Evolutionary conservation across 2,329 filamentous ascomycete species (phyloP).

Genomic region (Pseudocercospora pini-densiflorae): DNA sequence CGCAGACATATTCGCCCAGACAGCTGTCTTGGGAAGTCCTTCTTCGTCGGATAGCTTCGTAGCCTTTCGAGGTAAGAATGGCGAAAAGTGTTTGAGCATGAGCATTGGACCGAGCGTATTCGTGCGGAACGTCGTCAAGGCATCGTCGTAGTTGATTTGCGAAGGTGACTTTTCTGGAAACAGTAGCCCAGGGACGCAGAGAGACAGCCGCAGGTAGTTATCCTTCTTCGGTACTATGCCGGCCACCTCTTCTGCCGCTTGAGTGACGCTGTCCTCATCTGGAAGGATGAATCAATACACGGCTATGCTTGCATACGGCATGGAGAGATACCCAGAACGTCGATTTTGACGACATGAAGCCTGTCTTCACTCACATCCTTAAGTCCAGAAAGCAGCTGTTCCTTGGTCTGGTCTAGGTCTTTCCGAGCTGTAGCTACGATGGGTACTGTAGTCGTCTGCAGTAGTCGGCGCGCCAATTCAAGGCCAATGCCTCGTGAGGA

Average conservation of each 20-base stretch:
- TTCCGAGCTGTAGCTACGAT: slow-evolving; percentile 65
- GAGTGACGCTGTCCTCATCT: slow-evolving; percentile 67
- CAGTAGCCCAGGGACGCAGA: slow-evolving; percentile 73
- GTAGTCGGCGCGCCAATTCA: slow-evolving; percentile 62
- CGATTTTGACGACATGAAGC: slow-evolving; percentile 58
- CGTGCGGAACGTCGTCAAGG: slow-evolving; percentile 71
- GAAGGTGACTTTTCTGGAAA: slow-evolving; percentile 72
- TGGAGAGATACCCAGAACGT: slow-evolving; percentile 58
- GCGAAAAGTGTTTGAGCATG: slow-evolving; percentile 74
- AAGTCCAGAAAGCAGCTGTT: slow-evolving; percentile 56
- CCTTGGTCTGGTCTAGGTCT: slow-evolving; percentile 54
- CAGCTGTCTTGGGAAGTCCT: slow-evolving; percentile 56
- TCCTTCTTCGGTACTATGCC: slow-evolving; percentile 41
- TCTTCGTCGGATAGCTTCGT: slow-evolving; percentile 42
- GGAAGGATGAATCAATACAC: neutral
- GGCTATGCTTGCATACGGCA: neutral
- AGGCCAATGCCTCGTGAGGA: slow-evolving; percentile 68
- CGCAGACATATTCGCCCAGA: slow-evolving; percentile 77
- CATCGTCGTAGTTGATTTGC: slow-evolving; percentile 65
- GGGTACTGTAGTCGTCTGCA: slow-evolving; percentile 61
- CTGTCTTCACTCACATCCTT: slow-evolving; percentile 51
- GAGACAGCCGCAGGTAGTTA: slow-evolving; percentile 69
- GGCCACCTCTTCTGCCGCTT: slow-evolving; percentile 54
- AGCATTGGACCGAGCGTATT: slow-evolving; percentile 77
- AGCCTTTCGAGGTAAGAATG: slow-evolving; percentile 67